Percentiles rank a stretch among this genome's conserved stretches.
Evolutionary conservation across 2,329 filamentous ascomycete genomes (phyloP).

Genomic region (Domatiomyces globalis): DNA sequence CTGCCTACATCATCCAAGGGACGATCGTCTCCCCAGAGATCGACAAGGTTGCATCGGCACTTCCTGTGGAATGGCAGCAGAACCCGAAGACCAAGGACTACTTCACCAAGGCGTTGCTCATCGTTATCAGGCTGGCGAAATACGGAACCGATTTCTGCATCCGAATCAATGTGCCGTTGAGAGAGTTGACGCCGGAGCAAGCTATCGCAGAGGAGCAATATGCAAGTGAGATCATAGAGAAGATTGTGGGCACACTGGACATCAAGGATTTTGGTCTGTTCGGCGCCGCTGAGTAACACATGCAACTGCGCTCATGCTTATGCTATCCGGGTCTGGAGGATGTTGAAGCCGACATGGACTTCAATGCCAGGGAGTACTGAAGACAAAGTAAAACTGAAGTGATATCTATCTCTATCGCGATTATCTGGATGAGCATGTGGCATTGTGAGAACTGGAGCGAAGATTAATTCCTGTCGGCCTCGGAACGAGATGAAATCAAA

Average conservation of each 20-base stretch:
- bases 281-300: conserved; percentile 17
- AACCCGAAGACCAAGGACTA: conserved; percentile 20
- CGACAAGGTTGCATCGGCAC: conserved; percentile 2
- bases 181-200: conserved; percentile 54
- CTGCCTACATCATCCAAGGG: conserved; percentile 12
- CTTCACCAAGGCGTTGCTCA: conserved; percentile 56
- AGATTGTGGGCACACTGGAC: conserved; percentile 58
- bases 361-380: too few species aligned
- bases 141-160: conserved; percentile 70
- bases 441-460: too few species aligned
- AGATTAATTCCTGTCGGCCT: too few species aligned
- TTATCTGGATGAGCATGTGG: too few species aligned
- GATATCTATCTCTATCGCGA: too few species aligned
- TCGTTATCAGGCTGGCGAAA: conserved; percentile 60
- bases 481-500: too few species aligned
- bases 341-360: too few species aligned
- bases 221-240: conserved; percentile 22
- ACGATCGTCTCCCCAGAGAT: conserved; percentile 9
- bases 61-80: conserved; percentile 6
- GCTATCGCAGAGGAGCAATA: conserved; percentile 50
- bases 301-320: too few species aligned
- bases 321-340: too few species aligned
- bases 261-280: conserved; percentile 74
- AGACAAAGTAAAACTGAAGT: too few species aligned
- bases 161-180: conserved; percentile 76